Evolutionary conservation across 2,329 filamentous ascomycete species (phyloP).

Genomic region (Aureobasidium musti): DNA sequence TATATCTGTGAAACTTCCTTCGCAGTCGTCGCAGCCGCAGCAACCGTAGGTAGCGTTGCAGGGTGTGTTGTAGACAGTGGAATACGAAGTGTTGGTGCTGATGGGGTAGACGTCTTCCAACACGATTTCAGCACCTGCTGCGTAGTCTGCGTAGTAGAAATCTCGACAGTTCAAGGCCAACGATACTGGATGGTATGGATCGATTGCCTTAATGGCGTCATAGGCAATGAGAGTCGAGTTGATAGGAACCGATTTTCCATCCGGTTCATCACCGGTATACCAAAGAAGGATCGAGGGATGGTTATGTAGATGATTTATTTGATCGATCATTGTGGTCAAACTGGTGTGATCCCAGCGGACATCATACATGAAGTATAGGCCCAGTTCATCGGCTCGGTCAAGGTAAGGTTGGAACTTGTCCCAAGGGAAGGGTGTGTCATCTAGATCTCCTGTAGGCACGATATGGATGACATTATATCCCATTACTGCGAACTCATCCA

Average conservation of each 20-base stretch:
- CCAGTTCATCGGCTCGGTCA: constrained; percentile 47
- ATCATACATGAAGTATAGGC: constrained; percentile 52
- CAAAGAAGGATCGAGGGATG: constrained; percentile 48
- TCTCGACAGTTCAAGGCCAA: constrained; percentile 63
- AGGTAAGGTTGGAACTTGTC: constrained; percentile 46
- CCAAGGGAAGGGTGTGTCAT: constrained; percentile 44
- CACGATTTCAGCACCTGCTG: constrained; percentile 58
- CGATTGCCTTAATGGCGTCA: constrained; percentile 51
- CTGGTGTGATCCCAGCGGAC: constrained; percentile 47
- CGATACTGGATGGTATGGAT: constrained; percentile 62
- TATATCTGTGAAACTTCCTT: constrained; percentile 56
- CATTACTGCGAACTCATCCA: constrained; percentile 43
- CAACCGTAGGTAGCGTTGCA: constrained; percentile 62
- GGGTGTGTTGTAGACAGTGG: constrained; percentile 55
- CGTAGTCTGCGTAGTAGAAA: constrained; percentile 60
- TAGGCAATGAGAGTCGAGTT: constrained; percentile 49
- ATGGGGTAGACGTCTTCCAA: constrained; percentile 63
- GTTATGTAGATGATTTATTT: constrained; percentile 40
- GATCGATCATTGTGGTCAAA: constrained; percentile 41
- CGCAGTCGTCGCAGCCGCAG: constrained; percentile 64
- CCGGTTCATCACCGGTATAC: constrained; percentile 57
- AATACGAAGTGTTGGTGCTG: constrained; percentile 57
- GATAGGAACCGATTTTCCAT: constrained; percentile 58
- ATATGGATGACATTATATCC: constrained; percentile 53
- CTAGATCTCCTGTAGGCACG: constrained; percentile 35